Base-by-base conservation (phyloP, 805 yeast genomes). In the Starmera caribaea region DNA sequence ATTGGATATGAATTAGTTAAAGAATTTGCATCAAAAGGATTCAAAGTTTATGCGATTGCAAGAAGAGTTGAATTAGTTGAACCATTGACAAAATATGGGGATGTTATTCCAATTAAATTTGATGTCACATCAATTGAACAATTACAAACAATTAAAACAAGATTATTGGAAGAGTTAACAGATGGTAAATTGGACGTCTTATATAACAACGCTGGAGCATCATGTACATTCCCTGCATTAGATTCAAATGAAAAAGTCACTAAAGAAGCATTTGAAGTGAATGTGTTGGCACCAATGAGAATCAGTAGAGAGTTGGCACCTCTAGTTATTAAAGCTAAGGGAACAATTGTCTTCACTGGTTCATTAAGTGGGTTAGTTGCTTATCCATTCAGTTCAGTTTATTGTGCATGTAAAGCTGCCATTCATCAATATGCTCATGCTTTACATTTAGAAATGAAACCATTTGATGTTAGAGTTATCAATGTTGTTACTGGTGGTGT, bases 401-500 rank as follows among this genome's bases (percentile, higher is more conserved):
- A 84, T 53, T 70, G 79, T 28, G 69, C 89, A 1, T 57, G 81
- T 1, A 84, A 84, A 51, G 86, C 89, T 6, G 89, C 90, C 0
- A 75, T 84, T 41, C 86, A 81, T 47, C 79, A 74, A 47, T 84
- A 77, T 51, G 82, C 86, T 0, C 70, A 74, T 32, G 70, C 69
- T 2, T 60, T 84, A 41, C 72, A 79, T 38, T 53, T 78, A 21
- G 95, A 84, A 57, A 55, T 84, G 70, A 73, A 74, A 53, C 82
- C 86, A 4, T 79, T 81, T 49, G 82, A 72, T 13, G 90, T 84
- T 5, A 66, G 75, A 37, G 90, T 84, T 0, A 65, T 81, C 43
- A 79, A 80, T 49, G 67, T 79, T 11, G 59, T 81, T 32, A 83
- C 92, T 8, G 94, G 94, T 27, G 90, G 84, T 30, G 92, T 84